Base-by-base conservation (phyloP, 768 basidiomycete genomes). In the Termitomyces sp. region DNA sequence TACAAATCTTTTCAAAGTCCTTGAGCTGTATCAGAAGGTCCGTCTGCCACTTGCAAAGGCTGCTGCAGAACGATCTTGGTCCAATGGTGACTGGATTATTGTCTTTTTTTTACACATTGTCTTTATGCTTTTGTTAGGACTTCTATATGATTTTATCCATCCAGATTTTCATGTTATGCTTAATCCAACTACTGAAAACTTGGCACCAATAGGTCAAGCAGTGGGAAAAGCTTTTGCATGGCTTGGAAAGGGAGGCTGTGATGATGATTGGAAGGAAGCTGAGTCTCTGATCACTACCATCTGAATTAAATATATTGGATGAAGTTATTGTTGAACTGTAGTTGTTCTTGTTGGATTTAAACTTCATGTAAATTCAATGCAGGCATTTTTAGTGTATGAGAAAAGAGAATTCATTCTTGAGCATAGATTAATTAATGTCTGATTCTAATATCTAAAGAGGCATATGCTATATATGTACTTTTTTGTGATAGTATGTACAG, bases 11-110 rank as follows among this genome's bases (percentile, higher is more conserved):
- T 28, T 54, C 1, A 38, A 57, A 21, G 46, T 62, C 14, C 53
- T 66, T 5, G 34, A 62, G 42, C 26, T 65, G 10, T 66, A 66
- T 54, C 57, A 66, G 30, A n/a, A 56, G 12, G 26, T 65, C 37
- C 64, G 64, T 46, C 24, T 63, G 12, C 60, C 60, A 0, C 53
- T n/a, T n/a, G n/a, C n/a, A n/a, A n/a, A 43, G 17, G 2, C 43
- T 5, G 65, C 65, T 4, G 54, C 56, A 12, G 30, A 60, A 40
- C 47, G 46, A 6, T 62, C 60, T 17, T 55, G 58, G 43, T 54
- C 45, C 10, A 65, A 64, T 44, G 64, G 64, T 35, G 3, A 14
- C 34, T 35, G 12, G 14, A 4, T 14, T 26, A 10, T 38, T 48
- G 12, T 48, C 9, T 38, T 8, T 41, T 28, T 8, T 41, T 3